phyloP scores from a whole-genome alignment of 2,329 filamentous ascomycete species.

The Ustulina deusta region DNA sequence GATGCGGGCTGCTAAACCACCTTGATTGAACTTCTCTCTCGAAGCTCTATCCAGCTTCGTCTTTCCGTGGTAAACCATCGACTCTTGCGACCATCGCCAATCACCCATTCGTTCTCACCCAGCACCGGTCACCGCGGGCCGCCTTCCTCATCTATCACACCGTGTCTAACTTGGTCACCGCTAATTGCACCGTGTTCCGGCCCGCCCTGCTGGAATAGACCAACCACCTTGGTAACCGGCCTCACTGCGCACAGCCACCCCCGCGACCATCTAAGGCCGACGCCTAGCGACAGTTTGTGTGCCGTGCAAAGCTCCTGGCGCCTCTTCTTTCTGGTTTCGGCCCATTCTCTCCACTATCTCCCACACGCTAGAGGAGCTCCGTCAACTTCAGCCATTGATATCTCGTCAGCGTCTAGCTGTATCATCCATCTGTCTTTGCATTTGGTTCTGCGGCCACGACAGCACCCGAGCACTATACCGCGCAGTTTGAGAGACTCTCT shows the following conservation, averaged over 20 bases:
- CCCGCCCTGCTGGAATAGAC: neutral
- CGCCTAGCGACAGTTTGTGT: neutral
- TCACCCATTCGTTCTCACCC: neutral
- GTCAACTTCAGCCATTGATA: neutral
- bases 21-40: neutral
- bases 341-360: neutral
- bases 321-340: neutral
- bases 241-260: neutral
- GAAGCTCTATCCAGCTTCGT: conserved; percentile 7
- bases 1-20: neutral
- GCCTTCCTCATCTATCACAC: neutral
- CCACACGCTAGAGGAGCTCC: neutral
- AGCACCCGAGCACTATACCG: too few species aligned
- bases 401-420: neutral
- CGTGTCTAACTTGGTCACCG: too few species aligned
- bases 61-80: neutral
- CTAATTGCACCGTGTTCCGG: neutral
- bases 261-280: neutral
- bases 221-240: neutral
- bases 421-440: neutral
- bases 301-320: neutral
- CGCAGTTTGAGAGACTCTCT: neutral
- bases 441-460: neutral
- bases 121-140: neutral
- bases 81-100: neutral